Percentiles rank a stretch among this genome's conserved stretches.
Evolutionary conservation across 805 yeast genomes (phyloP).

Genomic region (Hanseniaspora taiwanica): DNA sequence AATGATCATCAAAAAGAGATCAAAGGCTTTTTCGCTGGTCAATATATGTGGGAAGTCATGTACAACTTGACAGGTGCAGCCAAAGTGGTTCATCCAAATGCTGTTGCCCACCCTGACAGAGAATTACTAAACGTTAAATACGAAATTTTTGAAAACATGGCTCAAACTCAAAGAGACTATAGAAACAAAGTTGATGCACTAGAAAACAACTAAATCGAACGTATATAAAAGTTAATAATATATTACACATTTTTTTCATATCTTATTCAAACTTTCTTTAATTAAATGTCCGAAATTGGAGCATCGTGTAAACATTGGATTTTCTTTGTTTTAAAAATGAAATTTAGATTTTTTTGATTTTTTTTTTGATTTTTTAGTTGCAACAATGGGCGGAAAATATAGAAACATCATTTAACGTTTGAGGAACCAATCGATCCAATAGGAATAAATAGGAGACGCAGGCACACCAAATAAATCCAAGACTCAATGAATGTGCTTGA

Average conservation of each 20-base stretch:
- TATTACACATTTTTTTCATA: too few relatives aligned
- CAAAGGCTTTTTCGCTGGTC: conserved; percentile 29
- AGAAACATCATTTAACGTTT: too few relatives aligned
- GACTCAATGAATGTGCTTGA: too few relatives aligned
- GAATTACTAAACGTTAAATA: conserved; percentile 66
- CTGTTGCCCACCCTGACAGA: conserved; percentile 47
- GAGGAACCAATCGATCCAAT: too few relatives aligned
- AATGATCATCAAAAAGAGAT: conserved; percentile 37
- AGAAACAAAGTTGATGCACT: conserved; percentile 49
- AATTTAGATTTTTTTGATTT: background rate
- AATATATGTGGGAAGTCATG: conserved; percentile 80
- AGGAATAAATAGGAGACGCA: too few relatives aligned
- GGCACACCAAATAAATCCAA: too few relatives aligned
- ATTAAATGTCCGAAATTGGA: background rate
- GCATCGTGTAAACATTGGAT: background rate
- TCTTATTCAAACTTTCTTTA: too few relatives aligned
- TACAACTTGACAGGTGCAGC: conserved; percentile 73
- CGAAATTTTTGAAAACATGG: conserved; percentile 78
- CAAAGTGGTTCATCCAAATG: conserved; percentile 56
- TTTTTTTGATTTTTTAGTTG: background rate
- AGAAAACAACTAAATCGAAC: background rate
- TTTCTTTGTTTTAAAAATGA: background rate
- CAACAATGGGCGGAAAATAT: too few relatives aligned
- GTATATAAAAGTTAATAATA: background rate
- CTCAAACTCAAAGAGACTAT: conserved; percentile 65